A percentile compares a stretch with the other conserved stretches of the same genome.
Conservation (phyloP, 371 early-diverging fungal species). For the Mortierella sp. region DNA sequence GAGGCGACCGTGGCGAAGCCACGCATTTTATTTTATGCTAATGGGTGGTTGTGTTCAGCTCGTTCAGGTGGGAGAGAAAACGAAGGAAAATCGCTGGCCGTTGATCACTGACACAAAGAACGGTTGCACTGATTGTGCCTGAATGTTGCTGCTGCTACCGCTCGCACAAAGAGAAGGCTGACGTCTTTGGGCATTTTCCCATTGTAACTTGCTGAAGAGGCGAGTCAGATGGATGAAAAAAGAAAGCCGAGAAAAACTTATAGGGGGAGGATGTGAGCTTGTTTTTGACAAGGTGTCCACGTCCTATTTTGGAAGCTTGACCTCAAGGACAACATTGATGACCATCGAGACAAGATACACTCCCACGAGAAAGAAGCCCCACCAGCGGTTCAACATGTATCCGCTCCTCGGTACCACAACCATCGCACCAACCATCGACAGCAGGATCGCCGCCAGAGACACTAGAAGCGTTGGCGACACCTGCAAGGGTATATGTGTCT, state of each 20-base stretch:
- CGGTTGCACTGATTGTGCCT: too few species aligned
- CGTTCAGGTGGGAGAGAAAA: too few species aligned
- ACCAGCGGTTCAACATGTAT: slow-evolving; percentile 64
- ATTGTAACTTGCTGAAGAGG: too few species aligned
- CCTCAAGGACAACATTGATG: slow-evolving; percentile 67
- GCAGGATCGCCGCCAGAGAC: slow-evolving; percentile 64
- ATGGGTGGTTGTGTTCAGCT: too few species aligned
- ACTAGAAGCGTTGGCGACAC: slow-evolving; percentile 69
- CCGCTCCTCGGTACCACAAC: slow-evolving; percentile 68
- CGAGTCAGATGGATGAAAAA: neutral
- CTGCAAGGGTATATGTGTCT: slow-evolving; percentile 62
- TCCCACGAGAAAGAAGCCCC: slow-evolving; percentile 67
- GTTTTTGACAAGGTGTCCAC: neutral
- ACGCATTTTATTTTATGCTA: neutral
- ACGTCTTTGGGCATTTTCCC: too few species aligned
- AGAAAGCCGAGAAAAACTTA: neutral
- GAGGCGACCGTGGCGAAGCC: too few species aligned
- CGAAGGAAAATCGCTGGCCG: too few species aligned
- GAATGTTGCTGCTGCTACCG: too few species aligned
- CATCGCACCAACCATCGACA: slow-evolving; percentile 63
- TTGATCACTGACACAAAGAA: too few species aligned
- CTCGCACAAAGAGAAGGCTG: too few species aligned
- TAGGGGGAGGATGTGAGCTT: neutral
- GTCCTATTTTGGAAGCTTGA: slow-evolving; percentile 20
- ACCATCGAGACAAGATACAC: slow-evolving; percentile 67